A percentile compares a stretch with the other conserved stretches of the same genome.
These are phyloP conservation scores for Lepraria neglecta DNA, from an alignment of 495 filamentous ascomycete genomes.

Conservation along the genomic window DNA sequence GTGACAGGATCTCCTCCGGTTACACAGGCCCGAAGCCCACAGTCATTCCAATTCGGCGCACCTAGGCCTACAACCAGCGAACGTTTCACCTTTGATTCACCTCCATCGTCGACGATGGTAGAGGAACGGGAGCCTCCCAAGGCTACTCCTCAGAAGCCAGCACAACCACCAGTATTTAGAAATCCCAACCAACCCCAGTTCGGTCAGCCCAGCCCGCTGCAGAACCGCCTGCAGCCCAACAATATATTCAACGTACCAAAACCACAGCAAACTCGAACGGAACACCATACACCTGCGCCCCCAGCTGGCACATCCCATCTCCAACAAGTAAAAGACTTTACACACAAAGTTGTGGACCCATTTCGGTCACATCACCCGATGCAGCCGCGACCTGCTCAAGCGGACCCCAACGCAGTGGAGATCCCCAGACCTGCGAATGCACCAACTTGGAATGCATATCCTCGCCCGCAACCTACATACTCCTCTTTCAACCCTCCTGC, in stretches of 20 bases:
- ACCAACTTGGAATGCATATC: constrained; percentile 35
- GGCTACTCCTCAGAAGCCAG: constrained; percentile 18
- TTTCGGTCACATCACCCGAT: constrained; percentile 40
- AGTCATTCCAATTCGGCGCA: background rate
- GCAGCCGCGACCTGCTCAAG: constrained; percentile 10
- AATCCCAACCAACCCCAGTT: constrained; percentile 46
- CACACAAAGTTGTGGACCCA: constrained; percentile 33
- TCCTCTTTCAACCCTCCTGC: constrained; percentile 29
- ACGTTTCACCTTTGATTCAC: constrained; percentile 8
- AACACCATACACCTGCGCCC: constrained; percentile 41
- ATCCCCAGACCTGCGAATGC: constrained; percentile 44
- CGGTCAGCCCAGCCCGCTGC: constrained; percentile 50
- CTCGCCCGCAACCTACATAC: constrained; percentile 39
- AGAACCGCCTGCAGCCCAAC: constrained; percentile 37
- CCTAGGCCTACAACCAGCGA: background rate
- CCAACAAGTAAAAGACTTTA: constrained; percentile 10
- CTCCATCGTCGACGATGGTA: constrained; percentile 21
- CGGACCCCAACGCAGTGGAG: constrained; percentile 35
- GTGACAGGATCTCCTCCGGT: background rate
- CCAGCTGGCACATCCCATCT: constrained; percentile 27
- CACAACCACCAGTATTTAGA: constrained; percentile 12
- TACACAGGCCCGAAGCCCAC: background rate
- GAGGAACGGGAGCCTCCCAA: constrained; percentile 29
- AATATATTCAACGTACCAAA: constrained; percentile 51
- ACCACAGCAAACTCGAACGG: constrained; percentile 39